A percentile compares a stretch with the other conserved stretches of the same genome.
These are phyloP conservation scores for Aspergillus sp. DNA, from an alignment of 2,329 filamentous ascomycete species.

Conservation along the genomic window DNA sequence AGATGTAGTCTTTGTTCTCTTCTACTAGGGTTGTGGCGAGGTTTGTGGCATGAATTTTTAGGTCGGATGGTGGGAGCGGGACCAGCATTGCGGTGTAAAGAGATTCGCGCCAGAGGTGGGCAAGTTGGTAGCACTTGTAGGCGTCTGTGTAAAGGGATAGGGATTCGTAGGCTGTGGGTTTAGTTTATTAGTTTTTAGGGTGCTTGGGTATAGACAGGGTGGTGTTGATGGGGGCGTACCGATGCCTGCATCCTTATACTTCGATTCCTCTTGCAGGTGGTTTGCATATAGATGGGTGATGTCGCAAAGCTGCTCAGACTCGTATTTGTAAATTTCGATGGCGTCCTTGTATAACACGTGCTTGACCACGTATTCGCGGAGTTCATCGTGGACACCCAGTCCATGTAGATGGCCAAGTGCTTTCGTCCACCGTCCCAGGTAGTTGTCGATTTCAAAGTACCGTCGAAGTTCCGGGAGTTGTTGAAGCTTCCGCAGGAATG, in stretches of 20 bases:
- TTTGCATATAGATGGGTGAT: constrained; percentile 79
- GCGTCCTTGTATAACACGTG: constrained; percentile 77
- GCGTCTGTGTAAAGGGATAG: constrained; percentile 72
- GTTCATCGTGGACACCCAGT: constrained; percentile 72
- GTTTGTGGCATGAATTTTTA: constrained; percentile 67
- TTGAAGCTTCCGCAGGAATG: constrained; percentile 87
- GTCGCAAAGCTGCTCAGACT: constrained; percentile 62
- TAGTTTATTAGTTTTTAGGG: background rate
- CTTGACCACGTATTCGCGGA: constrained; percentile 74
- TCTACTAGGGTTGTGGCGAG: constrained; percentile 80
- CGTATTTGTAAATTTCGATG: constrained; percentile 80
- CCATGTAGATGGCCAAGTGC: constrained; percentile 75
- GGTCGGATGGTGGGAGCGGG: constrained; percentile 58
- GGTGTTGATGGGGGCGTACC: constrained; percentile 29
- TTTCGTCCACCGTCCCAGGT: constrained; percentile 73
- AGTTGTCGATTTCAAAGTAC: constrained; percentile 83
- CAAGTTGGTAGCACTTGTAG: constrained; percentile 78
- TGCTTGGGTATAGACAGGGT: background rate
- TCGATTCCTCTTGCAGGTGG: constrained; percentile 71
- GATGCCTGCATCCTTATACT: constrained; percentile 82
- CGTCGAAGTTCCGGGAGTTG: constrained; percentile 68
- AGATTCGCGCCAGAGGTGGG: constrained; percentile 88
- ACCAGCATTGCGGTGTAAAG: constrained; percentile 75
- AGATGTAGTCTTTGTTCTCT: constrained; percentile 72
- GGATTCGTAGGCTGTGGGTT: constrained; percentile 72